Base-by-base conservation (phyloP, 129 eudicot genomes). In the Escallonia rubra region DNA sequence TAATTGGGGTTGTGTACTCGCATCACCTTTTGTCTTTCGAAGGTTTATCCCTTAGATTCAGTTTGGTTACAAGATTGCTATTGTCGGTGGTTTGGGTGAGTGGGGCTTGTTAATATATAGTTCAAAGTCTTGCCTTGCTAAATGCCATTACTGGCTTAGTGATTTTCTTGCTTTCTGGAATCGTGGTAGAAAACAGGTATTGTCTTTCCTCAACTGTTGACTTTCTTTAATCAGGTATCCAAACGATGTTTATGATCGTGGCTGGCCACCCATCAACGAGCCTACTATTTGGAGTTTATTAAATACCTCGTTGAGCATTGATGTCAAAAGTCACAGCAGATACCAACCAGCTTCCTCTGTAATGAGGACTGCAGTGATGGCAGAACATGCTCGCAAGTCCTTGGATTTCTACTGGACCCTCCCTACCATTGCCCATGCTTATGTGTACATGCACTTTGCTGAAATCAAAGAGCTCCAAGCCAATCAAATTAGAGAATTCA, bases 361-460 rank as follows among this genome's bases (percentile, higher is more conserved):
- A 2, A 49, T 65, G 70, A 50, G 41, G 12, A 65, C 70, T 2
- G 70, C 59, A 4, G 6, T 48, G 10, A 38, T 45, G 11, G 45
- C 70, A 10, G 7, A 39, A 23, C 49, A 64, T 47, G 40, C 43
- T 6, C 47, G n/a, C 23, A 12, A 16, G 9, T 5, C 41, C 13
- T 16, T 50, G 59, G 4, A 34, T 23, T 13, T 49, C 23, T 65
- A 6, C 8, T 65, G 59, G 59, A 0, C 42, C 2, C 6, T 4
- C 1, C 38, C 8, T 6, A 3, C 52, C 15, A 3, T 15, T 12
- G 52, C n/a, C 4, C 16, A 49, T 59, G 49, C 8, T 54, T 65
- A 49, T 50, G 10, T 65, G 14, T 65, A 65, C 70, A n/a, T 50
- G 59, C 70, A 65, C 13, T 65, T 65, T 50, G 70, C 70, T 23